phyloP scores from a whole-genome alignment of 148 eudicot genomes.

The Pouteria glomerata region DNA sequence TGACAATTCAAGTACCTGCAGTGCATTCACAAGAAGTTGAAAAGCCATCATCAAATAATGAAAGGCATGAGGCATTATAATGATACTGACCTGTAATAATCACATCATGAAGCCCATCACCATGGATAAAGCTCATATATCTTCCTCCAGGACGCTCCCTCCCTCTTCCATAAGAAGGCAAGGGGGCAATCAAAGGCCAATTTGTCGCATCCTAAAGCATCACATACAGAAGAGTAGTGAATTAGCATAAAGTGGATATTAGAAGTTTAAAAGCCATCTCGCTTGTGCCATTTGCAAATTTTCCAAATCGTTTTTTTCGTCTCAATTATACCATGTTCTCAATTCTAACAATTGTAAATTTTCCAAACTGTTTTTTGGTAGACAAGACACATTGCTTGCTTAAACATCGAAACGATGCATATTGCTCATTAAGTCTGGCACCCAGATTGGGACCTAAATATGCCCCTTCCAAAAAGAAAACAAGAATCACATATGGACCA shows the following conservation, averaged over 20 bases:
- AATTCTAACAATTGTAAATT: no score
- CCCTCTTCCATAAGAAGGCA: constrained; percentile 98
- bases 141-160: constrained; percentile 90
- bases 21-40: no score
- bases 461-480: no score
- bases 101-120: constrained; percentile 83
- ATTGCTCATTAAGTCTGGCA: neutral
- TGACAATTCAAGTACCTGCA: neutral
- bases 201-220: constrained; percentile 52
- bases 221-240: constrained; percentile 2
- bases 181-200: constrained; percentile 84
- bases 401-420: neutral
- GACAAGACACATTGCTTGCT: neutral
- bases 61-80: neutral
- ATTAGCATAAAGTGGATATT: neutral
- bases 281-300: neutral
- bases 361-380: neutral
- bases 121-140: constrained; percentile 85
- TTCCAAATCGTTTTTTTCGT: no score
- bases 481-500: no score
- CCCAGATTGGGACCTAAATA: no score
- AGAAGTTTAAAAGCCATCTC: constrained; percentile 12
- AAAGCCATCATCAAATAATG: neutral
- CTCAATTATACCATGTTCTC: no score
- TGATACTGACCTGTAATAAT: constrained; percentile 71